Base-by-base conservation (phyloP, 2,329 filamentous ascomycete species). In the Trichoderma afroharzianum region DNA sequence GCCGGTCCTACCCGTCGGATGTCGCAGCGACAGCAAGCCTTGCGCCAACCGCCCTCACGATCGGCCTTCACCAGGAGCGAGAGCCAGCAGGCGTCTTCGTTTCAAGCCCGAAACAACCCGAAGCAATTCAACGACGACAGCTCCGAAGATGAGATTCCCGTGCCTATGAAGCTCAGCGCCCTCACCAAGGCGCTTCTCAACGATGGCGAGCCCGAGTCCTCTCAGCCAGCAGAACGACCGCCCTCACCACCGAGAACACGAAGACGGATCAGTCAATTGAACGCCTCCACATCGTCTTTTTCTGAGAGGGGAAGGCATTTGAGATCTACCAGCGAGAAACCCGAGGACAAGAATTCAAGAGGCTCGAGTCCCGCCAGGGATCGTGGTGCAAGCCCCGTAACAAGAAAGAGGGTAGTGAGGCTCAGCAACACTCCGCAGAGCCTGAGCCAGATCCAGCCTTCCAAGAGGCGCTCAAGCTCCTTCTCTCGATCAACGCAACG, bases 81-180 rank as follows among this genome's bases (percentile, higher is more conserved):
- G 70, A 85, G 83, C 72, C 85, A 85, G 66, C 80, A 82, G 9
- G 79, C 77, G 11, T 75, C 79, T 21, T 74, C 79, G 1, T 74
- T 76, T 18, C 73, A 78, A 33, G 72, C 77, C 55, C 76, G 79
- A 71, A 74, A 78, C 63, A 82, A 84, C 64, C 75, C 81, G 72
- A 84, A 85, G 62, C 86, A 80, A 72, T 91, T 80, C 72, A 74
- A 79, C 75, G 91, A 93, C 76, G 95, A 97, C 79, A 97, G 93
- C 84, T 97, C 95, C 28, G 95, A 98, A 82, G 95, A 98, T 78
- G 95, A 98, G 82, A 93, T 97, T 32, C 92, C 93, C 18, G 92
- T 93, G 76, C 94, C 94, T 77, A 94, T 96, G 89, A 97, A 96
- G 83, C 92, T 98, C 79, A 98, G 94, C 80, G 94, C 95, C 77